Base-by-base conservation (phyloP, 495 filamentous ascomycete species). In the Hypoxylon rickii region DNA sequence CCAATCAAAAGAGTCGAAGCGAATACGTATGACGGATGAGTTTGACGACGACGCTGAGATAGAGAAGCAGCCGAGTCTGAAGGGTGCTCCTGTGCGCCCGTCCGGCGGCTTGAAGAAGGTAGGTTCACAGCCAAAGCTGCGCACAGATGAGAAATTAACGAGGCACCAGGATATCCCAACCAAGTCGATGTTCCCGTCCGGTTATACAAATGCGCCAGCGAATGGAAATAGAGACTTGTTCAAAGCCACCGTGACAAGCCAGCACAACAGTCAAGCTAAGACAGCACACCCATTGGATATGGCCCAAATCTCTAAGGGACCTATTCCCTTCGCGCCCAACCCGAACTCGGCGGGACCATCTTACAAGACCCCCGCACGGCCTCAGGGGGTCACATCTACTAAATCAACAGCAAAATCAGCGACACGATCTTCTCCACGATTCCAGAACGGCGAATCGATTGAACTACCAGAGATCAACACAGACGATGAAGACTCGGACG, bases 391-490 rank as follows among this genome's bases (percentile, higher is more conserved):
- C 26, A 70, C 70, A 42, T 55, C 70, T 60, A 55, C 69, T 44
- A 74, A 78, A 46, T 74, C 74, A 44, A 66, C 68, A 17, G 65
- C 73, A 40, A 86, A 85, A 66, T 79, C 81, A 22, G 72, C 75
- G 11, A 76, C 80, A 22, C 84, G 87, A 46, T 84, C 86, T 31
- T 89, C 90, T 0, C 91, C 90, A 7, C 83, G 87, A 44, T 91
- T 89, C 65, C 88, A 84, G 41, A 87, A 84, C 59, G 86, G 88
- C 65, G 90, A 97, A 46, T 81, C 76, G 40, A 90, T 99, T 69
- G 81, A 89, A 53, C 81, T 97, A 26, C 91, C 92, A 0, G 89
- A 96, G 62, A 90, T 97, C 69, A 83, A 88, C 45, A 92, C 92
- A 1, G 90, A 96, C 65, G 87, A 86, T 38, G 89, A 95, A 69